Evolutionary conservation across 129 eudicot species (phyloP).

Genomic region (Artemisia argyi): DNA sequence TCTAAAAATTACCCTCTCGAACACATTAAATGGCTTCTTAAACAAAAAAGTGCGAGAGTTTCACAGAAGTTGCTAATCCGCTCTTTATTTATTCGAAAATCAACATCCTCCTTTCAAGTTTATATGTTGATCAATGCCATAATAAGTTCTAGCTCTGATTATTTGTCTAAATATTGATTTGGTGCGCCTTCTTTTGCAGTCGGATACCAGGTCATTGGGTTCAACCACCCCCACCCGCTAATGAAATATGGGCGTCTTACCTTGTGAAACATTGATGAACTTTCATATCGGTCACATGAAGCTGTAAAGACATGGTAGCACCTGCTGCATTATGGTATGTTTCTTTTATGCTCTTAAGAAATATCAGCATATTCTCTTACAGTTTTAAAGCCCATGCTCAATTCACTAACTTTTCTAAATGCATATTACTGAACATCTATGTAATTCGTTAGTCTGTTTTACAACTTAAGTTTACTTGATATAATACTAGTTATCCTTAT

Average conservation of each 20-base stretch:
- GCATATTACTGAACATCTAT: background rate
- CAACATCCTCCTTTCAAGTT: constrained; percentile 6
- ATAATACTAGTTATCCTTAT: too few relatives aligned
- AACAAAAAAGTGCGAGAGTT: background rate
- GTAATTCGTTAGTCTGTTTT: too few relatives aligned
- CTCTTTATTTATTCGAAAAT: background rate
- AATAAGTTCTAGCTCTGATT: background rate
- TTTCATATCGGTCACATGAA: background rate
- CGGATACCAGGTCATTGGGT: constrained; percentile 99
- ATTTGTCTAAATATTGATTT: background rate
- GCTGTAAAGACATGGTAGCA: background rate
- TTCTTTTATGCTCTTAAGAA: background rate
- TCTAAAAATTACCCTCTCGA: background rate
- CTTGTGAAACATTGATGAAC: constrained; percentile 55
- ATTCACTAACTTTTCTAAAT: background rate
- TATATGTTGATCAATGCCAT: background rate
- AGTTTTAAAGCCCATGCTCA: background rate
- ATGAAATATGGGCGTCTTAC: constrained; percentile 93
- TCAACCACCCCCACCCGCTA: constrained; percentile 87
- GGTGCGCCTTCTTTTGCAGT: constrained; percentile 40
- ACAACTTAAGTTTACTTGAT: too few relatives aligned
- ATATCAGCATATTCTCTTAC: background rate
- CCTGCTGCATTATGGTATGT: constrained; percentile 9
- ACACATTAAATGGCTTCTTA: background rate
- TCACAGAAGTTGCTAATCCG: background rate